phyloP scores from a whole-genome alignment of 2,329 filamentous ascomycete species.

The Torrubiella hemipterigena region DNA sequence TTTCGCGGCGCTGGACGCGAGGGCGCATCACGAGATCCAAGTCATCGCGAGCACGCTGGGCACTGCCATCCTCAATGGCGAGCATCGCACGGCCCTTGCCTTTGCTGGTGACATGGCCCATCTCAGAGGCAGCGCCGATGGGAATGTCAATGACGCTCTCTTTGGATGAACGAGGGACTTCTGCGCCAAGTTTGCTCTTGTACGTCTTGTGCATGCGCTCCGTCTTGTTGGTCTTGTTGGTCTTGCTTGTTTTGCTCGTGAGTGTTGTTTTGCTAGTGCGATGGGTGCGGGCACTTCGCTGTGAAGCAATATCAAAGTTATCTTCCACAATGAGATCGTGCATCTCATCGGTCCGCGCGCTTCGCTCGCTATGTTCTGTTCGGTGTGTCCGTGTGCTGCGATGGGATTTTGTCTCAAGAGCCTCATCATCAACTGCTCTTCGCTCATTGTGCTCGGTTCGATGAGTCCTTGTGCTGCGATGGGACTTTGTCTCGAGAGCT shows the following conservation, averaged over 20 bases:
- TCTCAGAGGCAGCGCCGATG: constrained; percentile 18
- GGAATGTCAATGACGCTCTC: constrained; percentile 14
- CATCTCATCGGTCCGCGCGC: no score
- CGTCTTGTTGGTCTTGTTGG: constrained; percentile 17
- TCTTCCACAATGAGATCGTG: no score
- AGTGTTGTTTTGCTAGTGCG: constrained; percentile 12
- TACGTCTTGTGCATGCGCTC: constrained; percentile 14
- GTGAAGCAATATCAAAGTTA: no score
- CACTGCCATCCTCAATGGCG: constrained; percentile 23
- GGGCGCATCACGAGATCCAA: constrained; percentile 30
- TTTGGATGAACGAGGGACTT: constrained; percentile 11
- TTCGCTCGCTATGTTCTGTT: no score
- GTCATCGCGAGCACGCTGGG: constrained; percentile 21
- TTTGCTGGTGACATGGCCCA: constrained; percentile 16
- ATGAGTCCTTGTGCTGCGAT: constrained; percentile 12
- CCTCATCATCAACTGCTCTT: no score
- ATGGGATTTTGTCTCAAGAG: constrained; percentile 7
- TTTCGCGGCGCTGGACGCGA: constrained; percentile 32
- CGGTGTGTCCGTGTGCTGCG: no score
- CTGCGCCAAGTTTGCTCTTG: constrained; percentile 12
- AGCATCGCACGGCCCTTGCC: constrained; percentile 19
- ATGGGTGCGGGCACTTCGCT: no score
- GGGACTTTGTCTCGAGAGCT: constrained; percentile 5
- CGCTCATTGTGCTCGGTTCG: no score
- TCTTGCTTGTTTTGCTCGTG: constrained; percentile 14